Base-by-base conservation (phyloP, 2,329 filamentous ascomycete genomes). In the Trichoderma breve region DNA sequence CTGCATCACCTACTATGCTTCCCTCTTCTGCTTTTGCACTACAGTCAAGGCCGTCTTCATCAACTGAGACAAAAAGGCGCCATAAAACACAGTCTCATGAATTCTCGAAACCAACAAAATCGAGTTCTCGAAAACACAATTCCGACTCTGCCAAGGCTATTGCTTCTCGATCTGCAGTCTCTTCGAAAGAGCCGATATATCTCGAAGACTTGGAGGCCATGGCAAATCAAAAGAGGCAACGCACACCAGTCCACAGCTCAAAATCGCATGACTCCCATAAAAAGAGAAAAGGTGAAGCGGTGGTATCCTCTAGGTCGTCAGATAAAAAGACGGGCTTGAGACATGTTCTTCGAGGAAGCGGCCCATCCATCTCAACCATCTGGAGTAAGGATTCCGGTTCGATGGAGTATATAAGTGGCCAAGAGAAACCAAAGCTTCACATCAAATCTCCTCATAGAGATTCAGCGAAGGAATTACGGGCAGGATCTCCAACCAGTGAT, bases 341-440 rank as follows among this genome's bases (percentile, higher is more conserved):
- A 43, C 84, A 85, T 69, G 87, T 83, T 4, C 78, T 90, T n/a
- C 86, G 82, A 70, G 87, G 86, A 71, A 82, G 86, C 7, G 81
- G 82, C 26, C 83, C 85, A 43, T 82, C 83, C 1, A 76, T 88
- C 7, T 82, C 85, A 0, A 86, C 81, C 71, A 79, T 89, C 0
- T 85, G 86, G 79, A 84, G 81, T 68, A 88, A 85, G 65, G 86
- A 88, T 0, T 74, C 78, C 26, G 69, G 39, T 34, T 21, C 39
- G n/a, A 26, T 53, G 36, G 57, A 70, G 28, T 58, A 62, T 15
- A n/a, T 26, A n/a, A 8, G 39, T 28, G 26, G 7, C 9, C 51
- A 60, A 2, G 55, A 61, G 30, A 67, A 57, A 15, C 24, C 47
- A n/a, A 57, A 24, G 8, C 28, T 53, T n/a, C 36, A 53, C n/a